phyloP scores from a whole-genome alignment of 2,329 filamentous ascomycete genomes.

The Paraphaeosphaeria sporulosa region DNA sequence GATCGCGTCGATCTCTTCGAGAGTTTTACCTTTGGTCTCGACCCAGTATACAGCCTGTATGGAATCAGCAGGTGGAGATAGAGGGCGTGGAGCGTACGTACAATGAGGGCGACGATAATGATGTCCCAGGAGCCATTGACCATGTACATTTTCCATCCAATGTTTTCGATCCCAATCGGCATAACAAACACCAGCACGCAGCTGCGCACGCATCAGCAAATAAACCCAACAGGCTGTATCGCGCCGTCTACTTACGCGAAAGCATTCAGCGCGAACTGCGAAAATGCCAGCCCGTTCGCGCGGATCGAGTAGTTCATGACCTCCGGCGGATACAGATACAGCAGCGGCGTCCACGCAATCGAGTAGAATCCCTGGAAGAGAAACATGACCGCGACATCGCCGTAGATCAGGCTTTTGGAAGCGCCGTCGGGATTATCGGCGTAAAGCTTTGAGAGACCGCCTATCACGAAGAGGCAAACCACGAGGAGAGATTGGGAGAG shows the following conservation, averaged over 20 bases:
- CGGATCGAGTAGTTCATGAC: conserved; percentile 39
- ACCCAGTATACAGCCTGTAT: conserved; percentile 18
- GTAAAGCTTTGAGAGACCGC: conserved; percentile 15
- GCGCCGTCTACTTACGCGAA: conserved; percentile 15
- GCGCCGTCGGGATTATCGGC: conserved; percentile 38
- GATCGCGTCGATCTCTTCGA: conserved; percentile 21
- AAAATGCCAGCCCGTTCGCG: conserved; percentile 34
- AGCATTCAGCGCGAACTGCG: conserved; percentile 18
- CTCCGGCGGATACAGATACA: conserved; percentile 38
- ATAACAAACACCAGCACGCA: conserved; percentile 9
- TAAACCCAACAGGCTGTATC: conserved; percentile 12
- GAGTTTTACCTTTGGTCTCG: conserved; percentile 23
- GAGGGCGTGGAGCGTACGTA: neutral
- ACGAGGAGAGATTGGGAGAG: conserved; percentile 35
- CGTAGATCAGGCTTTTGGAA: conserved; percentile 52
- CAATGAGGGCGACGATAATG: conserved; percentile 22
- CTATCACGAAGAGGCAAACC: conserved; percentile 20
- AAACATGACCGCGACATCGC: conserved; percentile 59
- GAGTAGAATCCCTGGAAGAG: conserved; percentile 62
- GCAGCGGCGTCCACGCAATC: conserved; percentile 46
- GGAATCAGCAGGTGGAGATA: neutral
- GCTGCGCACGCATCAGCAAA: neutral
- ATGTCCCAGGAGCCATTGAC: conserved; percentile 25
- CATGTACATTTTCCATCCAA: conserved; percentile 20
- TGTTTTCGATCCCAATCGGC: conserved; percentile 12